Conservation (phyloP, 768 basidiomycete genomes). For the Lanmaoa pseudosensibilis region DNA sequence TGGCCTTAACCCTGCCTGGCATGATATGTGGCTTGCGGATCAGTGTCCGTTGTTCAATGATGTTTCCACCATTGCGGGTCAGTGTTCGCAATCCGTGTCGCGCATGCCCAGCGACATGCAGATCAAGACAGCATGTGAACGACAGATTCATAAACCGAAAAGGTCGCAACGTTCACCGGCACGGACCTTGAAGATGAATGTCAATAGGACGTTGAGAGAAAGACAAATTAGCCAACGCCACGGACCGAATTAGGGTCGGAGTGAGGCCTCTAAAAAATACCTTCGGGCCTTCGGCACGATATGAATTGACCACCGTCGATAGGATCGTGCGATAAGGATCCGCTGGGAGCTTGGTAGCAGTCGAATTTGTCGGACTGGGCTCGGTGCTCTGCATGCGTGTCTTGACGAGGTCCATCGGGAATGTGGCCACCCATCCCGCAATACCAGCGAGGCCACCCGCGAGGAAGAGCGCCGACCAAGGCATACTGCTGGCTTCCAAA, state of each 20-base stretch:
- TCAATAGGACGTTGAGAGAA: background rate
- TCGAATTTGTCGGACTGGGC: background rate
- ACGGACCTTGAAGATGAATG: slow-evolving; percentile 52
- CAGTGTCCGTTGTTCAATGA: background rate
- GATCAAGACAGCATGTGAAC: slow-evolving; percentile 39
- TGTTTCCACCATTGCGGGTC: background rate
- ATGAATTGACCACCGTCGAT: slow-evolving; percentile 60
- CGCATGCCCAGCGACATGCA: background rate
- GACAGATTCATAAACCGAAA: slow-evolving; percentile 68
- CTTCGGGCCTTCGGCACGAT: slow-evolving; percentile 58
- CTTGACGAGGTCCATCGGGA: slow-evolving; percentile 88
- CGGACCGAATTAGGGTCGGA: slow-evolving; percentile 77
- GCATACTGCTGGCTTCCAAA: slow-evolving; percentile 32
- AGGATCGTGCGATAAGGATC: slow-evolving; percentile 61
- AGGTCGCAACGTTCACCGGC: slow-evolving; percentile 85
- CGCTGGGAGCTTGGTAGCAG: background rate
- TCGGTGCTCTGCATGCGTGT: slow-evolving; percentile 73
- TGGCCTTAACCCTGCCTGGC: too few relatives aligned
- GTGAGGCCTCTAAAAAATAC: slow-evolving; percentile 78
- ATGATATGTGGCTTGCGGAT: background rate
- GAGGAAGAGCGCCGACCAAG: slow-evolving; percentile 60
- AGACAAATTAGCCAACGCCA: background rate
- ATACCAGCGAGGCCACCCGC: slow-evolving; percentile 80
- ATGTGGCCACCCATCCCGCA: slow-evolving; percentile 77
- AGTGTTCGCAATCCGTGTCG: background rate